phyloP scores from a whole-genome alignment of 1,284 basidiomycete genomes.

The Stygiomarasmius scandens region DNA sequence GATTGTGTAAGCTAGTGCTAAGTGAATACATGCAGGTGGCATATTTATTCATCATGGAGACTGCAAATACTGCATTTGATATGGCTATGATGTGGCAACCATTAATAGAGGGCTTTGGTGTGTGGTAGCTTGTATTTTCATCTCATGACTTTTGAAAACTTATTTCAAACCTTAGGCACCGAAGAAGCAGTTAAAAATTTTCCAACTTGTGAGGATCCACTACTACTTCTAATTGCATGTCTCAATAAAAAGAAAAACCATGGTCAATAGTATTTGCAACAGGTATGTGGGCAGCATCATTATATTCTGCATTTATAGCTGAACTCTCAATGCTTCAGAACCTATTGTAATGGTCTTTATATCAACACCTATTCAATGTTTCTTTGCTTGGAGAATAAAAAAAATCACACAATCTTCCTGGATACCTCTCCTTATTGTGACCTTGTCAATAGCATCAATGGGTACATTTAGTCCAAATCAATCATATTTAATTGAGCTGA shows the following conservation, averaged over 20 bases:
- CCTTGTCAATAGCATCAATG: constrained; percentile 41
- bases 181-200: constrained; percentile 23
- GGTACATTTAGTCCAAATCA: constrained; percentile 25
- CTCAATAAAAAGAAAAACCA: too few species aligned
- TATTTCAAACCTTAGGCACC: constrained; percentile 18
- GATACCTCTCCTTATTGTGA: constrained; percentile 37
- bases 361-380: constrained; percentile 54
- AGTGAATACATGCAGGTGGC: too few species aligned
- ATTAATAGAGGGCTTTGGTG: constrained; percentile 44
- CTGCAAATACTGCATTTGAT: constrained; percentile 44
- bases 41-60: constrained; percentile 45
- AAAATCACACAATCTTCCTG: constrained; percentile 43
- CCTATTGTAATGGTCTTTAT: constrained; percentile 41
- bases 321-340: too few species aligned
- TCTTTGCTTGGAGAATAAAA: constrained; percentile 54
- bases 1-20: too few species aligned
- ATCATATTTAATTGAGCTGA: neutral
- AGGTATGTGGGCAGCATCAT: too few species aligned
- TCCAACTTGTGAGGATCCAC: constrained; percentile 14
- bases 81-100: constrained; percentile 50
- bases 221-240: neutral
- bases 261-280: constrained; percentile 14
- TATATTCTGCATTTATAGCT: too few species aligned
- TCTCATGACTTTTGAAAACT: neutral
- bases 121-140: too few species aligned